Percentiles rank a stretch among this genome's conserved stretches.
Conservation (phyloP, 2,329 filamentous ascomycete genomes). For the Fusarium temperatum region DNA sequence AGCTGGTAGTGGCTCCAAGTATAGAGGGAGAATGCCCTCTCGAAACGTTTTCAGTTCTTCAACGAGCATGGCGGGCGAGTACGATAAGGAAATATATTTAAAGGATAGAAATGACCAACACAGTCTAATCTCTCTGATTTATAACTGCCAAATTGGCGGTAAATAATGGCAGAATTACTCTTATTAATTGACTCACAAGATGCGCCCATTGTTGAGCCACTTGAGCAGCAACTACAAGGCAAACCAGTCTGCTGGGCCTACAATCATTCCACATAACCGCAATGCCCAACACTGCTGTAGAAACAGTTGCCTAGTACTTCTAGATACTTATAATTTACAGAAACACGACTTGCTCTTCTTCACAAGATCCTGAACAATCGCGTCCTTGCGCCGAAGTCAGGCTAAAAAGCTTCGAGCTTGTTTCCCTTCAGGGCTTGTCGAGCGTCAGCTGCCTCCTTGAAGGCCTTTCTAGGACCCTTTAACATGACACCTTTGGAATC, state of each 20-base stretch:
- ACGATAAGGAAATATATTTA: not conserved
- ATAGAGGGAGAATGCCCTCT: not conserved
- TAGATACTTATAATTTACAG: not conserved
- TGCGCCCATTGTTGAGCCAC: not conserved
- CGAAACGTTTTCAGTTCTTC: not conserved
- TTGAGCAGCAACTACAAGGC: not conserved
- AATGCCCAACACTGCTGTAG: fast-evolving
- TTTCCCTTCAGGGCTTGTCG: not conserved
- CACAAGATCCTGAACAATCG: not conserved
- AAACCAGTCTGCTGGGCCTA: no score
- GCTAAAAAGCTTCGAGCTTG: not conserved
- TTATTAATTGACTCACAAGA: not conserved
- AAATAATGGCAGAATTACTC: not conserved
- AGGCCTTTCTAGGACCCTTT: not conserved
- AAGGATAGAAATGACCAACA: not conserved
- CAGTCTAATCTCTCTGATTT: not conserved
- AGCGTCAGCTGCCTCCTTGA: not conserved
- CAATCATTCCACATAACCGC: not conserved
- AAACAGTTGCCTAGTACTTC: not conserved
- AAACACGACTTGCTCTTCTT: not conserved
- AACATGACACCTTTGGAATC: not conserved
- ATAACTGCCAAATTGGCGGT: not conserved
- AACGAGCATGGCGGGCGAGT: not conserved
- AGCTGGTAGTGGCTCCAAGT: not conserved
- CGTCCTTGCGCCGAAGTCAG: not conserved